phyloP scores from a whole-genome alignment of 1,284 basidiomycete species.

The Ceratobasidium sp. region DNA sequence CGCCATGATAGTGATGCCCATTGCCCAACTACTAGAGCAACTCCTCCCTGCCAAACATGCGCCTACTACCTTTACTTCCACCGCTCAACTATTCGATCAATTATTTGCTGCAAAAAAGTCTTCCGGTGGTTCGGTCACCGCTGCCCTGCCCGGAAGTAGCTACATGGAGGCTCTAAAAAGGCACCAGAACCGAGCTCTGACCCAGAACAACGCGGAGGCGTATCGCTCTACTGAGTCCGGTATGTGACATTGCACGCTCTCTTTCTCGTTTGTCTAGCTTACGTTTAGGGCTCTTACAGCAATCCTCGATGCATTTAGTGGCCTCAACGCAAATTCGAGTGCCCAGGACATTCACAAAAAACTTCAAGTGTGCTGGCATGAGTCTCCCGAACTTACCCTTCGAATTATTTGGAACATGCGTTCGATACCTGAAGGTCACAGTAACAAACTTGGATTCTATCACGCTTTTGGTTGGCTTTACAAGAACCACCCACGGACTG shows the following conservation, averaged over 20 bases:
- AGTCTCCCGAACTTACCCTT: slow-evolving; percentile 63
- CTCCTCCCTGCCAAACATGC: not conserved
- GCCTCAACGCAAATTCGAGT: slow-evolving; percentile 46
- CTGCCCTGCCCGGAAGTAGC: not conserved
- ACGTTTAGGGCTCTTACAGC: not conserved
- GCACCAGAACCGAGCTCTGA: slow-evolving; percentile 12
- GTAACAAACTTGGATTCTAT: slow-evolving; percentile 63
- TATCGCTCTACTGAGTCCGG: slow-evolving; percentile 21
- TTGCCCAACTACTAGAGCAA: slow-evolving; percentile 17
- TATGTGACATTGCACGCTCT: not conserved
- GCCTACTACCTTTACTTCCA: not conserved
- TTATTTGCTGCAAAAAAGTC: not conserved
- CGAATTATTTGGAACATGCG: slow-evolving; percentile 69
- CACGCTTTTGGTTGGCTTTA: slow-evolving; percentile 70
- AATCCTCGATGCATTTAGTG: slow-evolving; percentile 38
- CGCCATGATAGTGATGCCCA: not conserved
- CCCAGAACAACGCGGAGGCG: slow-evolving; percentile 28
- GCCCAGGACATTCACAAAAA: slow-evolving; percentile 51
- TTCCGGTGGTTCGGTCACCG: not conserved
- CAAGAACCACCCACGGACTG: slow-evolving; percentile 70
- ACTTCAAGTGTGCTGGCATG: slow-evolving; percentile 62
- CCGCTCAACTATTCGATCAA: slow-evolving; percentile 18
- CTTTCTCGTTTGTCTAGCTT: not conserved
- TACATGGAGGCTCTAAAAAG: not conserved
- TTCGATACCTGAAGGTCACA: slow-evolving; percentile 69